These are phyloP conservation scores for Austropuccinia psidii DNA, from an alignment of 1,284 basidiomycete species.

Conservation along the genomic window DNA sequence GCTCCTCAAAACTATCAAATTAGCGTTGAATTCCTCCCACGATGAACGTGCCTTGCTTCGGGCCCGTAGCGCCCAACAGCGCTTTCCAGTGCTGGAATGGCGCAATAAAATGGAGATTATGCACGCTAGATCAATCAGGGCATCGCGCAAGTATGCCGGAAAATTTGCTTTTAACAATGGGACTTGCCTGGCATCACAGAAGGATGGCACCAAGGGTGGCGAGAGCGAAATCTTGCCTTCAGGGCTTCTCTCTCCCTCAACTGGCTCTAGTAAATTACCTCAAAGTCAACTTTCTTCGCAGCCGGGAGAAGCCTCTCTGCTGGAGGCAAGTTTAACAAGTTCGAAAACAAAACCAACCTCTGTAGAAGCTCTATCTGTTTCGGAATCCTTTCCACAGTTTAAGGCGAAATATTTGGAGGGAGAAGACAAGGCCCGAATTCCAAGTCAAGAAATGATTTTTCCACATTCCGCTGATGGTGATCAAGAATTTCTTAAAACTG, in stretches of 20 bases:
- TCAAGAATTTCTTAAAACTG: slow-evolving; percentile 3
- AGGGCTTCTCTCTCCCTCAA: too few species aligned
- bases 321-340: neutral
- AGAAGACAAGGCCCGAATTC: too few species aligned
- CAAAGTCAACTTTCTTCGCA: too few species aligned
- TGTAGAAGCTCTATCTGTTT: too few species aligned
- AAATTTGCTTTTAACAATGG: slow-evolving; percentile 63
- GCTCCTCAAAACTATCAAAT: slow-evolving; percentile 80
- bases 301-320: neutral
- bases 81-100: slow-evolving; percentile 94
- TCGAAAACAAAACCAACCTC: too few species aligned
- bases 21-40: slow-evolving; percentile 77
- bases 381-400: too few species aligned
- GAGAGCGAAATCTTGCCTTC: neutral
- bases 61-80: slow-evolving; percentile 80
- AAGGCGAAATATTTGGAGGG: too few species aligned
- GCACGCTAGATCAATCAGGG: slow-evolving; percentile 70
- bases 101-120: slow-evolving; percentile 88
- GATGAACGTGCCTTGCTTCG: slow-evolving; percentile 83
- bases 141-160: slow-evolving; percentile 62
- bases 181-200: slow-evolving; percentile 47
- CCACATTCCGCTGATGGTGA: neutral
- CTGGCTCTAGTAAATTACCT: too few species aligned
- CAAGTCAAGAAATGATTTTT: neutral
- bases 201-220: neutral